These are phyloP conservation scores for Bathelium albidoporum DNA, from an alignment of 495 filamentous ascomycete species.

Conservation along the genomic window DNA sequence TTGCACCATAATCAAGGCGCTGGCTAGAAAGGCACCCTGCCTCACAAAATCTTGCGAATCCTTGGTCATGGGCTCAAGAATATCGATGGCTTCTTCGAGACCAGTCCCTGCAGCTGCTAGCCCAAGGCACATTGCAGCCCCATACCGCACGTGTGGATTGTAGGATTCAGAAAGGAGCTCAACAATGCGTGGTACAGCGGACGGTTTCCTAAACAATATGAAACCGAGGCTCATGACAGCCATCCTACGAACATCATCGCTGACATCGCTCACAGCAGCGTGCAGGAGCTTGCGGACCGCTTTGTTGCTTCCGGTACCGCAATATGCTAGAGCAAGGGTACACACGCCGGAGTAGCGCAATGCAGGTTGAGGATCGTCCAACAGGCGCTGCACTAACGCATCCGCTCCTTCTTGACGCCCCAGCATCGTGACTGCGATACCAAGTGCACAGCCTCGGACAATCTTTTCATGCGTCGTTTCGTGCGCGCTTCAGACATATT, in stretches of 20 bases:
- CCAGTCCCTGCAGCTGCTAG: slow-evolving; percentile 97
- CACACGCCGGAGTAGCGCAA: slow-evolving; percentile 96
- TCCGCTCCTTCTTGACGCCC: slow-evolving; percentile 90
- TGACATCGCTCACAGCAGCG: slow-evolving; percentile 95
- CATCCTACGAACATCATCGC: slow-evolving; percentile 89
- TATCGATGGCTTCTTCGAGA: slow-evolving; percentile 89
- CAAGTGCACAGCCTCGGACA: slow-evolving; percentile 84
- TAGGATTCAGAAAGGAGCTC: slow-evolving; percentile 96
- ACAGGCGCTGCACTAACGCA: slow-evolving; percentile 80
- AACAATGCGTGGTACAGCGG: slow-evolving; percentile 97
- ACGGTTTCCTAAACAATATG: slow-evolving; percentile 95
- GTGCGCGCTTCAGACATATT: slow-evolving; percentile 45
- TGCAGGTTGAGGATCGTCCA: slow-evolving; percentile 88
- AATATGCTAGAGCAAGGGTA: slow-evolving; percentile 97
- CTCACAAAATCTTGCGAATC: slow-evolving; percentile 97
- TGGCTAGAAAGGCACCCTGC: slow-evolving; percentile 88
- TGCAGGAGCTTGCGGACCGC: slow-evolving; percentile 96
- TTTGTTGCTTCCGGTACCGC: slow-evolving; percentile 95
- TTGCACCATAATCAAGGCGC: slow-evolving; percentile 96
- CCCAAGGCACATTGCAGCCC: slow-evolving; percentile 95
- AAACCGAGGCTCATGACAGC: slow-evolving; percentile 99
- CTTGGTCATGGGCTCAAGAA: slow-evolving; percentile 98
- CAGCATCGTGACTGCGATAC: slow-evolving; percentile 98
- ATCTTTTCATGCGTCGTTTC: slow-evolving; percentile 99
- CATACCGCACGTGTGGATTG: slow-evolving; percentile 97